phyloP scores from a whole-genome alignment of 1,284 basidiomycete species.

The Cutaneotrichosporon cavernicola region DNA sequence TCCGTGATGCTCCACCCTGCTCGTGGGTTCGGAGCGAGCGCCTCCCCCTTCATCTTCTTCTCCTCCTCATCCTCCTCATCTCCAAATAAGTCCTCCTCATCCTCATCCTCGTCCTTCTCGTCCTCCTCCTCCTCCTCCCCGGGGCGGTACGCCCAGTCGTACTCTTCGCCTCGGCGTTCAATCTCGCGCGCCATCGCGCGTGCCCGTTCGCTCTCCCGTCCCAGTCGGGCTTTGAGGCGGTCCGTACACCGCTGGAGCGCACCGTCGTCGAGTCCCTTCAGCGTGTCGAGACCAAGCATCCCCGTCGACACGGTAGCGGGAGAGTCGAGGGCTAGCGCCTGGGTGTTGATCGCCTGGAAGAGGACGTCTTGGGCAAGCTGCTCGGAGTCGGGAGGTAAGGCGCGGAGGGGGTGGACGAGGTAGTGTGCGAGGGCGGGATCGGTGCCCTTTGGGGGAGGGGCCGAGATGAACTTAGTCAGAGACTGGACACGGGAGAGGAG shows the following conservation, averaged over 20 bases:
- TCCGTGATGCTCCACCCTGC: conserved; percentile 39
- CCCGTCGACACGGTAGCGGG: background rate
- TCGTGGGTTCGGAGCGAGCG: conserved; percentile 29
- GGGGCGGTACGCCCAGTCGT: conserved; percentile 38
- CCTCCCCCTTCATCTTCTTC: conserved; percentile 17
- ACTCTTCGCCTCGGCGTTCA: conserved; percentile 30
- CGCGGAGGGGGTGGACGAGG: conserved; percentile 42
- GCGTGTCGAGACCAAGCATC: conserved; percentile 17
- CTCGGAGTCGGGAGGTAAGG: conserved; percentile 30
- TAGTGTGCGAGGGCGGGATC: conserved; percentile 23
- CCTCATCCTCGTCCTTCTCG: conserved; percentile 28
- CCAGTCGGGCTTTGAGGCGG: conserved; percentile 25
- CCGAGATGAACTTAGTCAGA: conserved; percentile 33
- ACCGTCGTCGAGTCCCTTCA: conserved; percentile 28
- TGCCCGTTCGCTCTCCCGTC: conserved; percentile 27
- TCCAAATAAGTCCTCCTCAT: conserved; percentile 26
- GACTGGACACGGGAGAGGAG: conserved; percentile 42
- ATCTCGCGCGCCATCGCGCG: conserved; percentile 32
- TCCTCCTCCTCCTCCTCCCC: conserved; percentile 29
- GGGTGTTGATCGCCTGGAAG: conserved; percentile 42
- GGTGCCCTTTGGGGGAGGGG: conserved; percentile 12
- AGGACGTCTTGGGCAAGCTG: conserved; percentile 38
- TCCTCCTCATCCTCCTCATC: conserved; percentile 28
- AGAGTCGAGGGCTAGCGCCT: conserved; percentile 22
- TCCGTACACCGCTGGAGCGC: conserved; percentile 20